Evolutionary conservation across 257 asterid genomes (phyloP).

Genomic region (Verbascum thapsus): DNA sequence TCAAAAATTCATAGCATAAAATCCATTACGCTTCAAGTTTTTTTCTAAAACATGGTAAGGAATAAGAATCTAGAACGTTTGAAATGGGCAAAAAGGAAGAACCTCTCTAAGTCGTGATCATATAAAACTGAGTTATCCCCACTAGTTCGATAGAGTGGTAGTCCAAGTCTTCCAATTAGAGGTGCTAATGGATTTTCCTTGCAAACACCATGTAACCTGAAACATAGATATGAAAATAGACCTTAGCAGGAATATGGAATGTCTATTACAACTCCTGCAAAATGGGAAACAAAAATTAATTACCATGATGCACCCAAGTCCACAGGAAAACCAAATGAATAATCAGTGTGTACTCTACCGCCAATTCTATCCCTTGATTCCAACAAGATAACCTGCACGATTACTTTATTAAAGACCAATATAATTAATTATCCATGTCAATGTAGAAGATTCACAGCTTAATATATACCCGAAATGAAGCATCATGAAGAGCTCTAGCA

Average conservation of each 20-base stretch:
- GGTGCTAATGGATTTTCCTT: constrained; percentile 71
- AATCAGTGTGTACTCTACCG: constrained; percentile 66
- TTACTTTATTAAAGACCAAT: constrained; percentile 21
- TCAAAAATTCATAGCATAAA: constrained; percentile 2
- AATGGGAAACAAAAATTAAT: constrained; percentile 11
- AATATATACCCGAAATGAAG: constrained; percentile 54
- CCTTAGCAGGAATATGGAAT: constrained; percentile 12
- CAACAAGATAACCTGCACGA: constrained; percentile 51
- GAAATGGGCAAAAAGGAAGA: constrained; percentile 10
- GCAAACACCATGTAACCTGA: constrained; percentile 75
- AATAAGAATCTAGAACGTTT: constrained; percentile 4
- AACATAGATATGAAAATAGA: constrained; percentile 5
- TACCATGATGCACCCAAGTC: constrained; percentile 78
- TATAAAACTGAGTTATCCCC: constrained; percentile 68
- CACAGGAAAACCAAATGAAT: constrained; percentile 65
- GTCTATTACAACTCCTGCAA: background rate
- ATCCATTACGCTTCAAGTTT: background rate
- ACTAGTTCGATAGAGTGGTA: constrained; percentile 70
- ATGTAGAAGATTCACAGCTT: background rate
- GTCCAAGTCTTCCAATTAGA: constrained; percentile 60
- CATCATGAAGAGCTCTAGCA: constrained; percentile 65
- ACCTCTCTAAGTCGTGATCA: constrained; percentile 75
- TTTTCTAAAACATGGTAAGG: background rate
- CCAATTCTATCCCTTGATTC: constrained; percentile 72
- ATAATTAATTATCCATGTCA: background rate